A percentile compares a stretch with the other conserved stretches of the same genome.
Conservation (phyloP, 2,329 filamentous ascomycete genomes). For the Metarhizium robertsii region DNA sequence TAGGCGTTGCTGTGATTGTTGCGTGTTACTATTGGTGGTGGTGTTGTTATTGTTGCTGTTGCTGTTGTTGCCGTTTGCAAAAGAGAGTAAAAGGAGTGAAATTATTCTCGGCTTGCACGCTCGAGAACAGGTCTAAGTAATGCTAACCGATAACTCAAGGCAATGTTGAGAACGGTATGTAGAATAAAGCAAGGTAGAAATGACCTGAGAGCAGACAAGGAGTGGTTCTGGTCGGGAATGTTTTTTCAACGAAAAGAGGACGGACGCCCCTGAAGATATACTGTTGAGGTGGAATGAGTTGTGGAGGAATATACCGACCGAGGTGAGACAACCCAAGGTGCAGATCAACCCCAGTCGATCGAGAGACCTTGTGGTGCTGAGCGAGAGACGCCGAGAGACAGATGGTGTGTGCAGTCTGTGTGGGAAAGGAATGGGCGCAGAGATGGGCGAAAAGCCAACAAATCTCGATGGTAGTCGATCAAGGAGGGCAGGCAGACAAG, state of each 20-base stretch:
- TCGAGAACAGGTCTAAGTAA: constrained; percentile 1
- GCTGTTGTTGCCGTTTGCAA: background rate
- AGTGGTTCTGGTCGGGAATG: constrained; percentile 25
- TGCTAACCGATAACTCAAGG: constrained; percentile 1
- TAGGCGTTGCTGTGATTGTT: background rate
- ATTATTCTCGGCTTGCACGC: constrained; percentile 1
- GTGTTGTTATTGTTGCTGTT: background rate
- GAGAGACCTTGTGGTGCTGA: constrained; percentile 18
- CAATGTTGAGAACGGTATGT: background rate
- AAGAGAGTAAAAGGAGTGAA: constrained; percentile 1
- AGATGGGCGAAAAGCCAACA: constrained; percentile 11
- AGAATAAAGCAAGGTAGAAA: constrained; percentile 7
- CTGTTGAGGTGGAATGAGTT: constrained; percentile 26
- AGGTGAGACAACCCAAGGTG: constrained; percentile 25
- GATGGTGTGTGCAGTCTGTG: constrained; percentile 15
- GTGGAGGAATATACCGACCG: constrained; percentile 20
- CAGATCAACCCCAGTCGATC: constrained; percentile 25
- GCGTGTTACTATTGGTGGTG: background rate
- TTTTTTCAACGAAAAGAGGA: constrained; percentile 20
- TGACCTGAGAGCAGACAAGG: constrained; percentile 4
- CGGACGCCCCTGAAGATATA: constrained; percentile 33
- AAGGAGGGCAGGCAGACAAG: constrained; percentile 8
- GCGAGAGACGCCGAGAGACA: constrained; percentile 27
- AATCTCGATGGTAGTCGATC: constrained; percentile 20
- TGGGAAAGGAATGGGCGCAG: constrained; percentile 24